Base-by-base conservation (phyloP, 2,329 filamentous ascomycete genomes). In the Didymellaceae sp. region DNA sequence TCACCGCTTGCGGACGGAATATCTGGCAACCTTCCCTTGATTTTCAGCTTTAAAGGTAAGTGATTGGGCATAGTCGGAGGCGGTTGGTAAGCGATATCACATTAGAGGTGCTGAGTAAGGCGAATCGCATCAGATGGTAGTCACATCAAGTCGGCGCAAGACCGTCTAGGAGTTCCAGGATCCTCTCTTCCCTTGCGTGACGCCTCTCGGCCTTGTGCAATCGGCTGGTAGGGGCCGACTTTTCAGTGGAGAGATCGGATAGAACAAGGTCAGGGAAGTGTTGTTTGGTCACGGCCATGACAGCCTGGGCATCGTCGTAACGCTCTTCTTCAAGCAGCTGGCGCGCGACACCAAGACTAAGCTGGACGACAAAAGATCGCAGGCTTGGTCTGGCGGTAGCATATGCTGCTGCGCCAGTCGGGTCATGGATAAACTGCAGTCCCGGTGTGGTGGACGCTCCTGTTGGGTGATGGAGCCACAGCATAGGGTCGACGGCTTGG, bases 181-280 rank as follows among this genome's bases (percentile, higher is more conserved):
- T 71, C 25, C 55, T 45, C 31, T 45, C 48, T 31, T 52, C 42
- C 21, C 45, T 53, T 54, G 33, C 66, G 41, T 42, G 16, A 35
- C 45, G 16, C 34, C 45, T 45, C 30, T 59, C 31, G 31, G 34
- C 18, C 33, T 31, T 39, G 21, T n/a, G 28, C 18, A 28, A 24
- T 4, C 31, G 41, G 13, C 25, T 13, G 8, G 26, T 31, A 28
- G 37, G 8, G 21, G 41, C 45, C 13, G 44, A 46, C 13, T 45
- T 39, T 32, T 31, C 24, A 6, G 32, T 30, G 17, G 47, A 48
- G 8, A 44, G 43, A 21, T 55, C 59, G 2, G 60, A 45, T 11
- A 67, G 40, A 17, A 68, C 65, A n/a, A 71, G 24, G 6, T 72
- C 67, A 2, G 67, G 54, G 31, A 71, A 72, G 38, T 70, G 59